These are phyloP conservation scores for Parmelia sp. DNA, from an alignment of 495 filamentous ascomycete genomes.

Conservation along the genomic window DNA sequence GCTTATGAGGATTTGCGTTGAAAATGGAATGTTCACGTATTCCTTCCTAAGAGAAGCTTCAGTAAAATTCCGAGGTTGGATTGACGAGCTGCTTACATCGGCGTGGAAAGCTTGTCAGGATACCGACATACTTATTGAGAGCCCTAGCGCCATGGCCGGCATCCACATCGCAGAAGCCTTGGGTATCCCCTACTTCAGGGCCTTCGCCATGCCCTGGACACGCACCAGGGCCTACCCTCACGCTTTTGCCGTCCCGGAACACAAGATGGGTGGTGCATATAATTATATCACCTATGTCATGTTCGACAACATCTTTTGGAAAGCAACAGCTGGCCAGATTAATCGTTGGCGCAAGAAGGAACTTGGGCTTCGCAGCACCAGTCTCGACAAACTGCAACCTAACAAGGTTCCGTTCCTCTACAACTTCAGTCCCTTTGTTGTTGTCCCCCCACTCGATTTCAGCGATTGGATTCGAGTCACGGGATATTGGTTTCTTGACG, in stretches of 20 bases:
- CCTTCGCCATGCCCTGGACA: conserved; percentile 99
- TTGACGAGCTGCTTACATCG: conserved; percentile 80
- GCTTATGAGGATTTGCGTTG: conserved; percentile 90
- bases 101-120: conserved; percentile 81
- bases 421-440: conserved; percentile 90
- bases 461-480: conserved; percentile 97
- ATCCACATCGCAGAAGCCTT: conserved; percentile 98
- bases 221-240: conserved; percentile 93
- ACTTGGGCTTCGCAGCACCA: conserved; percentile 72
- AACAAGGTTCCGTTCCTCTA: conserved; percentile 97
- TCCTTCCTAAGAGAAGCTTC: conserved; percentile 85
- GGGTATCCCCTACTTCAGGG: conserved; percentile 90
- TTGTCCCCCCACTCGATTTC: conserved; percentile 88
- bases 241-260: conserved; percentile 90
- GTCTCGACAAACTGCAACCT: conserved; percentile 81
- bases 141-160: conserved; percentile 94
- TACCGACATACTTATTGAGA: conserved; percentile 87
- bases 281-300: conserved; percentile 95
- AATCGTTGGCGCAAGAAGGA: conserved; percentile 86
- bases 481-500: conserved; percentile 95
- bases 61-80: conserved; percentile 85
- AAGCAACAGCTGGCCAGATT: conserved; percentile 81
- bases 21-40: conserved; percentile 95
- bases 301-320: conserved; percentile 97
- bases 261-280: conserved; percentile 90